Evolutionary conservation across 495 filamentous ascomycete genomes (phyloP).

Genomic region (Thozetella sp.): DNA sequence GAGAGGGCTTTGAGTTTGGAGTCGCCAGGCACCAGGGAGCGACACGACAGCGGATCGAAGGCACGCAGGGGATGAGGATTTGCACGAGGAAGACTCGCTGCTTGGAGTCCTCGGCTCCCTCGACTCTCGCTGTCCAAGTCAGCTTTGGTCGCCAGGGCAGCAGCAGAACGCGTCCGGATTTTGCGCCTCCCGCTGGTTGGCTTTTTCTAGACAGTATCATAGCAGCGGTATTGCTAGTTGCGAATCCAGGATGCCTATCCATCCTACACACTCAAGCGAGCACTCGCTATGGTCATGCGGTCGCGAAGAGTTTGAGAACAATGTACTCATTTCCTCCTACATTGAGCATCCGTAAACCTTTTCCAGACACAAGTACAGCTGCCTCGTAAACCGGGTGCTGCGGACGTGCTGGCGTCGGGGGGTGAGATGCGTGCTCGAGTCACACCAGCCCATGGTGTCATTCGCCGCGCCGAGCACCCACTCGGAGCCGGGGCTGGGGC

Average conservation of each 20-base stretch:
- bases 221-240: constrained; percentile 1
- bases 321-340: too few relatives aligned
- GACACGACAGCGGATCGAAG: background rate
- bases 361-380: too few relatives aligned
- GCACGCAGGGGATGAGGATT: background rate
- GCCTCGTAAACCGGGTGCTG: background rate
- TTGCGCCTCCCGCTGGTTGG: background rate
- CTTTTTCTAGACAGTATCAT: background rate
- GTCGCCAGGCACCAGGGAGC: background rate
- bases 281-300: too few relatives aligned
- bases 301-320: background rate
- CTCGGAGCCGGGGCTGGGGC: background rate
- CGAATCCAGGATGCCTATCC: background rate
- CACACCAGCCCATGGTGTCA: constrained; percentile 1
- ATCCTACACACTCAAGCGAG: too few relatives aligned
- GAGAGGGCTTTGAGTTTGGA: background rate
- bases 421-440: background rate
- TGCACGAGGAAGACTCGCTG: background rate
- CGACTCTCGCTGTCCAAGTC: background rate
- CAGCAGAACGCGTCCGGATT: background rate
- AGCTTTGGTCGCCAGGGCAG: background rate
- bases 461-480: background rate
- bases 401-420: background rate
- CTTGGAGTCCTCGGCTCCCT: background rate
- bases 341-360: too few relatives aligned